phyloP scores from a whole-genome alignment of 352 stramenopile genomes.

The Phytophthora sp. region DNA sequence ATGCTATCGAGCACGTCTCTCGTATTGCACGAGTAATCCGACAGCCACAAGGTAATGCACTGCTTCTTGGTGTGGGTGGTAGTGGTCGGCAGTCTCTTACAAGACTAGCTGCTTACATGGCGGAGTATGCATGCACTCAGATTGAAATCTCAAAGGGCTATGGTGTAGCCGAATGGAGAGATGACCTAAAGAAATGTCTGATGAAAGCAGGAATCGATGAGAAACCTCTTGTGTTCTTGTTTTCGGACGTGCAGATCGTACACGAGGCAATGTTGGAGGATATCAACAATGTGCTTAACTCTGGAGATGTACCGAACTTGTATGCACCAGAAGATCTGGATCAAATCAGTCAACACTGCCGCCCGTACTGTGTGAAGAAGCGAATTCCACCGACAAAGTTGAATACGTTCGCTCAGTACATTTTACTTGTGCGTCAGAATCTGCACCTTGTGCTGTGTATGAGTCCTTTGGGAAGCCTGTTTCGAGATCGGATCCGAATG shows the following conservation, averaged over 20 bases:
- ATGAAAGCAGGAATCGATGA: constrained; percentile 94
- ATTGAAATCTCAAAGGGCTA: constrained; percentile 97
- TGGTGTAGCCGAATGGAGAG: constrained; percentile 91
- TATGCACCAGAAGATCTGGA: constrained; percentile 94
- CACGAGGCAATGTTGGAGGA: constrained; percentile 96
- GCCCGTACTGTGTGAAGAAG: constrained; percentile 92
- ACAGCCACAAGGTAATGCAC: constrained; percentile 88
- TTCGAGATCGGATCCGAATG: constrained; percentile 93
- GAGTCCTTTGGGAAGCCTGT: constrained; percentile 90
- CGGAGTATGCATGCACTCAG: constrained; percentile 92
- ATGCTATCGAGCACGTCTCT: constrained; percentile 89
- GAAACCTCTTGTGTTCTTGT: constrained; percentile 94
- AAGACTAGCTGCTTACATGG: constrained; percentile 92
- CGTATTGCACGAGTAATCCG: constrained; percentile 83
- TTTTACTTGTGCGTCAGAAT: constrained; percentile 93
- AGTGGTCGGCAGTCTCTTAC: constrained; percentile 93
- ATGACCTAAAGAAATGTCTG: constrained; percentile 93
- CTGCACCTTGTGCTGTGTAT: constrained; percentile 94
- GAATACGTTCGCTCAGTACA: constrained; percentile 95
- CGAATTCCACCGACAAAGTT: constrained; percentile 91
- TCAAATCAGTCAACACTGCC: constrained; percentile 90
- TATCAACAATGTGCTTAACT: constrained; percentile 96
- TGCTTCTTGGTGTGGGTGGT: constrained; percentile 94
- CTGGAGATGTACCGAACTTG: constrained; percentile 94
- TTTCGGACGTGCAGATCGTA: constrained; percentile 95